Base-by-base conservation (phyloP, 345 rosid species). In the Aurinia saxatilis region DNA sequence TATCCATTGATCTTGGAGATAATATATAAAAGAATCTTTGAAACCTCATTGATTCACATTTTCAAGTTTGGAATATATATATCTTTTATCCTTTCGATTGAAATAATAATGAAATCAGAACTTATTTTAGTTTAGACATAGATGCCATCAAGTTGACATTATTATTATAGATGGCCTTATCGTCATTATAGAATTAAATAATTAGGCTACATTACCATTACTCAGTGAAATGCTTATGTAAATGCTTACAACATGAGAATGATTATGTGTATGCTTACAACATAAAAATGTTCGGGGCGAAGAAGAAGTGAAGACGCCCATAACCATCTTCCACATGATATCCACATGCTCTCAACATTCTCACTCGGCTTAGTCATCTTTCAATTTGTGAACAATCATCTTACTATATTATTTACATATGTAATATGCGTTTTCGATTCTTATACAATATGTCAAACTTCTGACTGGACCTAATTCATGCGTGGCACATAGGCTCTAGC, bases 161-260 rank as follows among this genome's bases (percentile, higher is more conserved):
- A 49, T 13, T 15, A 34, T 40, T 21, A 52, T 10, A 78, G 77
- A 16, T 27, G 30, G 30, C 30, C n/a, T 40, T 33, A 6, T 42
- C 33, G 19, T 37, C 13, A 86, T 47, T 59, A 77, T 33, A 49
- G 47, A 10, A 36, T 85, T 47, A 25, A 44, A 33, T 25, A 60
- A 51, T 47, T 0, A 51, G 47, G 23, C 48, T 45, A 46, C 13
- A 25, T 52, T 85, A 57, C 70, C 75, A 46, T 13, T 63, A n/a
- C n/a, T n/a, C n/a, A n/a, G n/a, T 37, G 40, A 15, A 49, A 31
- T 65, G 69, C 69, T 42, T 65, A 65, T 53, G 65, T 49, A 49
- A 39, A 57, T n/a, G 65, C 65, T 67, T 15, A 57, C 65, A 57
- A 16, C 50, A 66, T 57, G 21, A 59, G 25, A 53, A 12, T 59